Conservation (phyloP, 306 rosid genomes). For the Vicia faba region DNA sequence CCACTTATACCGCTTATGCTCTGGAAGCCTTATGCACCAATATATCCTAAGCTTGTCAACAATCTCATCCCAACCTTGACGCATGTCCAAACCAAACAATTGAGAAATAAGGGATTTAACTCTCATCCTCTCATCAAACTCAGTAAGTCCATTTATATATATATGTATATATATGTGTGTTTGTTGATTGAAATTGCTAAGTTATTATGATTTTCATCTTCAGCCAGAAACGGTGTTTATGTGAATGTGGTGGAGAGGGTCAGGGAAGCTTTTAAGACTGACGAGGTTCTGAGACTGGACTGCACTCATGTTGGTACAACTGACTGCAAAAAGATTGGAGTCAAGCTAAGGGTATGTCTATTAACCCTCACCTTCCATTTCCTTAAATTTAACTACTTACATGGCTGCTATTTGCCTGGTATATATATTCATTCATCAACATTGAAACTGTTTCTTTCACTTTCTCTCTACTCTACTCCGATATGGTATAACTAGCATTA, state of each 20-base stretch:
- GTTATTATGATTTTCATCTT: constrained; percentile 30
- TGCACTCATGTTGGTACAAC: constrained; percentile 74
- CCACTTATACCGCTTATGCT: constrained; percentile 82
- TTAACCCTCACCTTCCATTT: background rate
- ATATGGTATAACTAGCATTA: too few species aligned
- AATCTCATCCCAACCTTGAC: constrained; percentile 70
- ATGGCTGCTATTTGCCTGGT: too few species aligned
- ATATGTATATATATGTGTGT: too few species aligned
- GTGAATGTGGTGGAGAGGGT: constrained; percentile 76
- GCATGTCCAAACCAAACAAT: constrained; percentile 67
- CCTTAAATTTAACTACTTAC: too few species aligned
- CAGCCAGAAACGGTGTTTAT: constrained; percentile 94
- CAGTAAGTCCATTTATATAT: constrained; percentile 48
- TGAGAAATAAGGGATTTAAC: constrained; percentile 72
- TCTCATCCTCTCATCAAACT: constrained; percentile 73
- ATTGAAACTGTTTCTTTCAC: too few species aligned
- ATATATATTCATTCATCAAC: too few species aligned
- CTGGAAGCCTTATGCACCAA: constrained; percentile 94
- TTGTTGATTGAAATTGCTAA: background rate
- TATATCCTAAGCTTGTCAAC: constrained; percentile 89
- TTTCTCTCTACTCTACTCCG: too few species aligned
- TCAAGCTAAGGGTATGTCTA: constrained; percentile 68
- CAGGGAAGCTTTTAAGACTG: constrained; percentile 69
- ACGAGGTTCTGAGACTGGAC: constrained; percentile 85
- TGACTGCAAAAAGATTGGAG: constrained; percentile 88